Conservation (phyloP, 148 eudicot species). For the Rhododendron griersonianum region DNA sequence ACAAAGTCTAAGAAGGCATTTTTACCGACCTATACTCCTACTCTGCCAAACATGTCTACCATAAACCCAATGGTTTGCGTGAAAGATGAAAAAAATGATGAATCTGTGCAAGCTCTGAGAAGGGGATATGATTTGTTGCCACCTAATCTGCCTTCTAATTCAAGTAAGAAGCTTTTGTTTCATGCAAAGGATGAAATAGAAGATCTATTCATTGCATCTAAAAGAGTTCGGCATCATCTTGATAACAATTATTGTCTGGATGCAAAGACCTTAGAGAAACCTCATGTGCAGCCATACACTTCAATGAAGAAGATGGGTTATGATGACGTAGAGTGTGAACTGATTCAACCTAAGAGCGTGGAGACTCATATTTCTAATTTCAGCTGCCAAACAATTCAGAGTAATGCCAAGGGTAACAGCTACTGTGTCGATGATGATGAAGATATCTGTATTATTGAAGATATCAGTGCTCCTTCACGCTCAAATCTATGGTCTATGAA, state of each 20-base stretch:
- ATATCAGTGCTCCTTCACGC: constrained; percentile 40
- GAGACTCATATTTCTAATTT: constrained; percentile 19
- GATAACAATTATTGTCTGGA: constrained; percentile 8
- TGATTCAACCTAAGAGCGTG: constrained; percentile 13
- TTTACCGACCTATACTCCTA: constrained; percentile 17
- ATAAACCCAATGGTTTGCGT: constrained; percentile 9
- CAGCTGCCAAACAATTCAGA: constrained; percentile 24
- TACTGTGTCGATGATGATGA: constrained; percentile 41
- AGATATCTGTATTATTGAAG: constrained; percentile 74
- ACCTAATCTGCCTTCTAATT: constrained; percentile 7
- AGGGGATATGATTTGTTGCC: constrained; percentile 14
- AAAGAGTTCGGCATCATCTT: constrained; percentile 25
- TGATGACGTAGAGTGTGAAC: constrained; percentile 21
- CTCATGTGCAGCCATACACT: constrained; percentile 17
- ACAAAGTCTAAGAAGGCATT: constrained; percentile 25
- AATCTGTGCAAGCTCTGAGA: constrained; percentile 13
- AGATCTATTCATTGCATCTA: constrained; percentile 16
- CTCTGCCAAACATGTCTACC: constrained; percentile 9
- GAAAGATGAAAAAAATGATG: constrained; percentile 25
- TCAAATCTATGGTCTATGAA: constrained; percentile 12
- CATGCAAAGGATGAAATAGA: constrained; percentile 14
- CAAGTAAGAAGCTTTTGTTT: constrained; percentile 14
- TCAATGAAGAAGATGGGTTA: constrained; percentile 18
- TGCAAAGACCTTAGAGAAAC: constrained; percentile 10
- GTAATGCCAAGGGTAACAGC: constrained; percentile 15